phyloP scores from a whole-genome alignment of 805 yeast genomes.

The Zygotorulaspora chibaensis region DNA sequence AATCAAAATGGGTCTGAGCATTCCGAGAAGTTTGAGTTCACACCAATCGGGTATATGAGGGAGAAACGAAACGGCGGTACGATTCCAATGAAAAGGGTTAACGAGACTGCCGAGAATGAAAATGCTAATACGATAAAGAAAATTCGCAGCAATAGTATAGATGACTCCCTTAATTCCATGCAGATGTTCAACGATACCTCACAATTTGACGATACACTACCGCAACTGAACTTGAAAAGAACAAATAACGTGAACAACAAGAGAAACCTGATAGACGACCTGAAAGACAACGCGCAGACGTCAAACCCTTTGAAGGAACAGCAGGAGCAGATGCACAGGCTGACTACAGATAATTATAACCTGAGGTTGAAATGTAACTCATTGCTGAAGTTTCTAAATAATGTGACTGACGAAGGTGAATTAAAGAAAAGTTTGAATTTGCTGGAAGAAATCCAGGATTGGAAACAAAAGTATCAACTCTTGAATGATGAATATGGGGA shows the following conservation, averaged over 20 bases:
- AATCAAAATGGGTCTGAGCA: slow-evolving; percentile 1
- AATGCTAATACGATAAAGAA: slow-evolving; percentile 18
- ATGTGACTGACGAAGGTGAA: slow-evolving; percentile 27
- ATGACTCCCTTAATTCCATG: slow-evolving; percentile 26
- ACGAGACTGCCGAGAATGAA: neutral
- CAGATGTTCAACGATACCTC: slow-evolving; percentile 31
- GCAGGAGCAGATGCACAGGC: slow-evolving; percentile 23
- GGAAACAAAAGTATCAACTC: slow-evolving; percentile 17
- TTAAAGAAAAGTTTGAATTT: slow-evolving; percentile 20
- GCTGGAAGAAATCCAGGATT: slow-evolving; percentile 24
- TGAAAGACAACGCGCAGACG: slow-evolving; percentile 19
- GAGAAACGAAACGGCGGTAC: slow-evolving; percentile 16
- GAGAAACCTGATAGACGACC: slow-evolving; percentile 19
- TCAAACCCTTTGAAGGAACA: slow-evolving; percentile 33
- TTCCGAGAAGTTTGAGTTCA: slow-evolving; percentile 35
- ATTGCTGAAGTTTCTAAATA: slow-evolving; percentile 28
- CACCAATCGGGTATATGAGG: slow-evolving; percentile 40
- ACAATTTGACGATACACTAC: slow-evolving; percentile 33
- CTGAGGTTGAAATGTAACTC: slow-evolving; percentile 29
- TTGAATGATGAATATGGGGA: slow-evolving; percentile 14
- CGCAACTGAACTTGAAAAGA: slow-evolving; percentile 15
- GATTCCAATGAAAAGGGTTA: slow-evolving; percentile 6
- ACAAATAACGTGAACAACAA: slow-evolving; percentile 5
- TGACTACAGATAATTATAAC: slow-evolving; percentile 28
- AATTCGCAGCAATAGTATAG: slow-evolving; percentile 14